phyloP scores from a whole-genome alignment of 176 grass and related monocot species.

The Cenchrus purpureus region DNA sequence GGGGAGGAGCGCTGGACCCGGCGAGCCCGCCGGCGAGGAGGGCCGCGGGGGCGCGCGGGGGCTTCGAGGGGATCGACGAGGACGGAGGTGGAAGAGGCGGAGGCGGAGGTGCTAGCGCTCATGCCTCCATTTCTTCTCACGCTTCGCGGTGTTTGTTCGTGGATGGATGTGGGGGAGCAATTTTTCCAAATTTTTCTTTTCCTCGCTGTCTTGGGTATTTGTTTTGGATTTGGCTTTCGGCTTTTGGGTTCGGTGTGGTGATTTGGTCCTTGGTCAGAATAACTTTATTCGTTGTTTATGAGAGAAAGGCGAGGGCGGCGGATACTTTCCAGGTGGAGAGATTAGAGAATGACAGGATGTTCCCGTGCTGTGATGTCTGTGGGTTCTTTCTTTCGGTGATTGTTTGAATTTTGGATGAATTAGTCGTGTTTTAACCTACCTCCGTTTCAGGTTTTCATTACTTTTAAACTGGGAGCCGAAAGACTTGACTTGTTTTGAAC shows the following conservation, averaged over 20 bases:
- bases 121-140: slow-evolving; percentile 45
- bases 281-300: slow-evolving; percentile 38
- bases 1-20: background rate
- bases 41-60: background rate
- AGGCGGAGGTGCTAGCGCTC: background rate
- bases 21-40: background rate
- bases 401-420: background rate
- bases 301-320: background rate
- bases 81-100: background rate
- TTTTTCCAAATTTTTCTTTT: slow-evolving; percentile 2
- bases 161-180: background rate
- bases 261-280: slow-evolving; percentile 41
- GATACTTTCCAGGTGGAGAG: slow-evolving; percentile 52
- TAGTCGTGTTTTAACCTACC: too few species aligned
- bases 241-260: slow-evolving; percentile 31
- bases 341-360: slow-evolving; percentile 35
- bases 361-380: slow-evolving; percentile 33
- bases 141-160: slow-evolving; percentile 15
- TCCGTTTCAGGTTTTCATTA: too few species aligned
- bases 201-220: slow-evolving; percentile 45
- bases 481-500: too few species aligned
- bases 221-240: slow-evolving; percentile 53
- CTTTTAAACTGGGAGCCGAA: too few species aligned
- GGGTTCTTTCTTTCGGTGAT: background rate
- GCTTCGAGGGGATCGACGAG: slow-evolving; percentile 34